A percentile compares a stretch with the other conserved stretches of the same genome.
Evolutionary conservation across 1,284 basidiomycete genomes (phyloP).

Genomic region (Boletus sp.): DNA sequence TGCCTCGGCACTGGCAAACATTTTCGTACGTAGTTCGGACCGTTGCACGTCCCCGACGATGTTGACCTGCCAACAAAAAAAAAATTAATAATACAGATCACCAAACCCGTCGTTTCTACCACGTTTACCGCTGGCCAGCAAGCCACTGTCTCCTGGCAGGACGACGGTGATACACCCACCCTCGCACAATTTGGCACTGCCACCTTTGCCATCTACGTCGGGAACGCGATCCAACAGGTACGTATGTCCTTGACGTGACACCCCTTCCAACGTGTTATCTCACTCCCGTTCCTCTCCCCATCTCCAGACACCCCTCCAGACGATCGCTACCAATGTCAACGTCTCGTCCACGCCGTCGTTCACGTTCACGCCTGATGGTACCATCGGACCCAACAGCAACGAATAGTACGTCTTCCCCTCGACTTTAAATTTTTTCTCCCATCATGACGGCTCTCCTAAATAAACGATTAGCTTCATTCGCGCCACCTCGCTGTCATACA

Average conservation of each 20-base stretch:
- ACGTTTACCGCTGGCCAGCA: constrained; percentile 56
- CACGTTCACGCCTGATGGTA: constrained; percentile 55
- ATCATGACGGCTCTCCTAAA: background rate
- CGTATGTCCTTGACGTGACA: background rate
- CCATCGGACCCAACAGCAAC: constrained; percentile 55
- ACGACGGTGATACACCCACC: constrained; percentile 52
- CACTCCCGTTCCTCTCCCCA: too few species aligned
- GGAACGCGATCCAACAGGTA: constrained; percentile 60
- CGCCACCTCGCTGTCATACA: constrained; percentile 54
- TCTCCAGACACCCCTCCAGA: constrained; percentile 61
- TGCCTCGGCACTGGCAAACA: constrained; percentile 50
- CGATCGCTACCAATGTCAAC: constrained; percentile 53
- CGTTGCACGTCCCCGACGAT: constrained; percentile 2
- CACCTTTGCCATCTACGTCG: constrained; percentile 66
- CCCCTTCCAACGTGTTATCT: background rate
- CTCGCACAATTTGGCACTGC: constrained; percentile 58
- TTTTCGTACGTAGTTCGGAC: constrained; percentile 48
- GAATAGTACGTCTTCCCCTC: constrained; percentile 47
- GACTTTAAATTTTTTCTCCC: background rate
- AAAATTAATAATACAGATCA: constrained; percentile 54
- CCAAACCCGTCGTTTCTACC: constrained; percentile 51
- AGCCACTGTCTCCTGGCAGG: constrained; percentile 65
- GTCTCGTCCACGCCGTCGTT: constrained; percentile 53
- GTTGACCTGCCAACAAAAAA: background rate
- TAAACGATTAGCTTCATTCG: constrained; percentile 60